Conservation (phyloP, 1,284 basidiomycete species). For the Agroathelia rolfsii region DNA sequence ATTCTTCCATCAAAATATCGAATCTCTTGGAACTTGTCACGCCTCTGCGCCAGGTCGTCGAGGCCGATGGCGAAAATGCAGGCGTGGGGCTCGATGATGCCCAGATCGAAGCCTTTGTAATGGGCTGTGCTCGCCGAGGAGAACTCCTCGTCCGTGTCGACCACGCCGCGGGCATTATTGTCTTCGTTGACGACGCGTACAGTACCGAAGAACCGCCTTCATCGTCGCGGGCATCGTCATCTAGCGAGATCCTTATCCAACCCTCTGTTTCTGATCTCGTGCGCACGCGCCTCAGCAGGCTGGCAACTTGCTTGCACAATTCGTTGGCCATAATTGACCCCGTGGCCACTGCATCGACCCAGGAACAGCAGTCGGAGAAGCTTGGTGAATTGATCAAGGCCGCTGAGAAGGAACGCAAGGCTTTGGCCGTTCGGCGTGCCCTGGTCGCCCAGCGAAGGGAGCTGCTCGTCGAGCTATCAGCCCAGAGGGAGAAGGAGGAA, state of each 20-base stretch:
- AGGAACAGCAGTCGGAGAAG: too few relatives aligned
- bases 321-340: constrained; percentile 48
- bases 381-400: constrained; percentile 47
- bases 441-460: constrained; percentile 85
- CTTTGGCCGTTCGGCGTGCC: constrained; percentile 66
- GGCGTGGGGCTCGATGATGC: constrained; percentile 67
- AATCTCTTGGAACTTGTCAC: constrained; percentile 70
- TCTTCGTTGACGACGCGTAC: constrained; percentile 78
- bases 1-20: constrained; percentile 79
- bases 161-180: constrained; percentile 80
- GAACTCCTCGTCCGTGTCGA: constrained; percentile 87
- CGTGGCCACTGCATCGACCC: constrained; percentile 42
- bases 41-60: constrained; percentile 66
- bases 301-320: constrained; percentile 68
- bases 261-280: constrained; percentile 62
- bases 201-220: too few relatives aligned
- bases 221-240: too few relatives aligned
- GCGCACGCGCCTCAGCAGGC: constrained; percentile 64
- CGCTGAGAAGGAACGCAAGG: constrained; percentile 67
- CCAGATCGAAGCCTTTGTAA: constrained; percentile 85
- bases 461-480: constrained; percentile 77
- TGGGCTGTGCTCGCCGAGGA: constrained; percentile 84
- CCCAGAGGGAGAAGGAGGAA: constrained; percentile 88
- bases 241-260: constrained; percentile 47
- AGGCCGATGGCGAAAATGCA: constrained; percentile 38